These are phyloP conservation scores for Vanderwaltozyma tropicalis DNA, from an alignment of 805 yeast genomes.

Conservation along the genomic window DNA sequence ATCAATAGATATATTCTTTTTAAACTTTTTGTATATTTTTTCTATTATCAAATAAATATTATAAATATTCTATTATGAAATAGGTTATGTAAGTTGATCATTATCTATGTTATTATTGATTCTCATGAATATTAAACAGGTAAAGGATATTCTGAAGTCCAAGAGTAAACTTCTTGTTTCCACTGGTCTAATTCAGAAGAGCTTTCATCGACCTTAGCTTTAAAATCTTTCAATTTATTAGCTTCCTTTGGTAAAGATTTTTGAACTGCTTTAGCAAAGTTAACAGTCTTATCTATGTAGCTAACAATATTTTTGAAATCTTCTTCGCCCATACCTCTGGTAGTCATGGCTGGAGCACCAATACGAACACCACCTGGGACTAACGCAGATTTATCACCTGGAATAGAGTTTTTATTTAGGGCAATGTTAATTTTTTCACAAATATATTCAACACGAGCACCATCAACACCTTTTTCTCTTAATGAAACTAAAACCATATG, in stretches of 20 bases:
- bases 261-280: conserved; percentile 68
- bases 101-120: background rate
- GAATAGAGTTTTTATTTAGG: conserved; percentile 92
- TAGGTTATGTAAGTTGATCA: too few relatives aligned
- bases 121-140: conserved; percentile 17
- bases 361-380: conserved; percentile 97
- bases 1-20: background rate
- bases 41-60: too few relatives aligned
- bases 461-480: conserved; percentile 84
- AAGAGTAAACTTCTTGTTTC: conserved; percentile 69
- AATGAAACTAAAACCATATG: conserved; percentile 89
- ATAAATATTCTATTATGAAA: too few relatives aligned
- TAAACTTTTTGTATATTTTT: too few relatives aligned
- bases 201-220: conserved; percentile 65
- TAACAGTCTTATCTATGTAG: conserved; percentile 73
- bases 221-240: conserved; percentile 92
- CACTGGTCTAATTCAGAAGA: conserved; percentile 56
- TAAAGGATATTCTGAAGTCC: conserved; percentile 87
- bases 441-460: conserved; percentile 93
- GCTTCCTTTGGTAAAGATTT: conserved; percentile 78
- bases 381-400: conserved; percentile 93
- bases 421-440: conserved; percentile 94
- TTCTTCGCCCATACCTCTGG: conserved; percentile 86
- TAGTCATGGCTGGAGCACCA: conserved; percentile 98
- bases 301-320: conserved; percentile 75